Conservation (phyloP, 352 stramenopile genomes). For the Thalassiosira pacifica region DNA sequence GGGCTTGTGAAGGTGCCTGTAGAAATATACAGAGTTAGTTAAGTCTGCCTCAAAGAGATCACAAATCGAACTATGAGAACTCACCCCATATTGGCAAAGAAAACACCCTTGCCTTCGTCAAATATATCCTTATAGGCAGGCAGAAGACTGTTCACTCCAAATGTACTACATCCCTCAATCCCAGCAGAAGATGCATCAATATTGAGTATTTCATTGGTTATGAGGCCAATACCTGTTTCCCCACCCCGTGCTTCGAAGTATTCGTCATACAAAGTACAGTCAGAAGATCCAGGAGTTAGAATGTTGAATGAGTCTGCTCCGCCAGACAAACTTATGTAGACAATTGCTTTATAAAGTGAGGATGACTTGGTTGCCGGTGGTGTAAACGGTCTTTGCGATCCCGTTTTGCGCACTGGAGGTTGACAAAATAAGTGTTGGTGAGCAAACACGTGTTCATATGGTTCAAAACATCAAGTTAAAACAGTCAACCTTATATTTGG, state of each 20-base stretch:
- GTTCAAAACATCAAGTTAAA: neutral
- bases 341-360: constrained; percentile 76
- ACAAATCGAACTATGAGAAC: too few relatives aligned
- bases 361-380: constrained; percentile 33
- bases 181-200: constrained; percentile 65
- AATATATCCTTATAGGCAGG: constrained; percentile 64
- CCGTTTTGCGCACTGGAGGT: constrained; percentile 45
- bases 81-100: constrained; percentile 61
- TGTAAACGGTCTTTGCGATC: constrained; percentile 38
- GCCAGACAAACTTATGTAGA: constrained; percentile 74
- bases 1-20: constrained; percentile 80
- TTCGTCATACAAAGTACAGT: constrained; percentile 53
- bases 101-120: constrained; percentile 65
- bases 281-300: constrained; percentile 64
- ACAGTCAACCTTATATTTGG: neutral
- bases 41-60: too few relatives aligned
- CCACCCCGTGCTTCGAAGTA: constrained; percentile 54
- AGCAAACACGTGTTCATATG: too few relatives aligned
- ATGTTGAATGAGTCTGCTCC: constrained; percentile 78
- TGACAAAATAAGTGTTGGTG: neutral
- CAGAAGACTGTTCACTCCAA: constrained; percentile 71
- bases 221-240: constrained; percentile 53
- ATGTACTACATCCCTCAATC: constrained; percentile 54
- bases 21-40: too few relatives aligned
- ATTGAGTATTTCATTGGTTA: constrained; percentile 52